phyloP scores from a whole-genome alignment of 2,329 filamentous ascomycete species.

The Aspergillus neoniger region DNA sequence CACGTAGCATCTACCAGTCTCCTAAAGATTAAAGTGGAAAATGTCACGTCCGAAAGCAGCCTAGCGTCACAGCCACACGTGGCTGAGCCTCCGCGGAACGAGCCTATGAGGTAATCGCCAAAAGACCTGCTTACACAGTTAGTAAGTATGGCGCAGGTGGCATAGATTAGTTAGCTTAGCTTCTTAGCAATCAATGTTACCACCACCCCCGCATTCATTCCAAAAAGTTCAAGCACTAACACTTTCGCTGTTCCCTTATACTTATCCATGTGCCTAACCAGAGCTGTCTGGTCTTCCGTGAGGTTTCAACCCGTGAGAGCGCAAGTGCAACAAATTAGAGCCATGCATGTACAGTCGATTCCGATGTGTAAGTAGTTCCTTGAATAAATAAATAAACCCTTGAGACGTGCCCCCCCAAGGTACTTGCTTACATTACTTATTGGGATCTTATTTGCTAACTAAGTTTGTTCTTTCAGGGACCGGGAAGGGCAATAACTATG shows the following conservation, averaged over 20 bases:
- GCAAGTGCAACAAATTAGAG: conserved; percentile 24
- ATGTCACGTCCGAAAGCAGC: neutral
- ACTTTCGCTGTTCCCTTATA: neutral
- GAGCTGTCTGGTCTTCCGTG: conserved; percentile 24
- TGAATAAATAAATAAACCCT: neutral
- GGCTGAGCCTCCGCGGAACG: conserved; percentile 2
- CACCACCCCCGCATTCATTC: conserved; percentile 13
- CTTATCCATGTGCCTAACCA: conserved; percentile 34
- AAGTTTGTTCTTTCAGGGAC: conserved; percentile 27
- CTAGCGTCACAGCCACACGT: conserved; percentile 9
- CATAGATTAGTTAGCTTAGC: neutral
- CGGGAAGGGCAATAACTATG: conserved; percentile 53
- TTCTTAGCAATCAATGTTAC: neutral
- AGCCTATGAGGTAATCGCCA: conserved; percentile 19
- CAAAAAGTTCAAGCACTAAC: neutral
- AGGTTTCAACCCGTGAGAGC: conserved; percentile 6
- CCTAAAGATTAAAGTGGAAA: neutral
- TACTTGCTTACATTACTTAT: neutral
- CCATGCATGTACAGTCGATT: conserved; percentile 56
- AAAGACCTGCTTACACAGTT: conserved; percentile 4
- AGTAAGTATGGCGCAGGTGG: neutral
- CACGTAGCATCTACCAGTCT: too few relatives aligned
- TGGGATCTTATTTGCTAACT: neutral
- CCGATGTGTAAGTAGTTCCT: conserved; percentile 54
- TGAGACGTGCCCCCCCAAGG: neutral